A percentile compares a stretch with the other conserved stretches of the same genome.
phyloP scores from a whole-genome alignment of 352 stramenopile genomes.

The Pythium brassicae region DNA sequence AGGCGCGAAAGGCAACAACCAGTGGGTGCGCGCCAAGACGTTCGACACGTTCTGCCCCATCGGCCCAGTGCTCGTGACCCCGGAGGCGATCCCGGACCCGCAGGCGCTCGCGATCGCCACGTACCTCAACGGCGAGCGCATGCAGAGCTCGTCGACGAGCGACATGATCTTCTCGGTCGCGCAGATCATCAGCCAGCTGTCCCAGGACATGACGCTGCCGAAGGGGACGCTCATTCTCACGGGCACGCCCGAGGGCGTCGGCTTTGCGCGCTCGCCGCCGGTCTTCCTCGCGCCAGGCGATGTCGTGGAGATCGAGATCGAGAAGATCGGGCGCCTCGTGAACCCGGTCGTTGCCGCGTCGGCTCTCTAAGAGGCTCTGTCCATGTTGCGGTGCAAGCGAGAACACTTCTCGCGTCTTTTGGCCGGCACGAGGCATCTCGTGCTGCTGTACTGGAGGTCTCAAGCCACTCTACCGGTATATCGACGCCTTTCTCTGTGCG shows the following conservation, averaged over 20 bases:
- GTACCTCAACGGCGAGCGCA: constrained; percentile 73
- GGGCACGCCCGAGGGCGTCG: constrained; percentile 87
- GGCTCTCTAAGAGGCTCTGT: constrained; percentile 46
- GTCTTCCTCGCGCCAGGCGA: constrained; percentile 85
- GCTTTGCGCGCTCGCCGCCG: constrained; percentile 82
- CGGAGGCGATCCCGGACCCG: constrained; percentile 66
- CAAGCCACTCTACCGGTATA: too few species aligned
- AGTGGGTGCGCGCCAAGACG: constrained; percentile 87
- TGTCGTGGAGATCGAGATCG: constrained; percentile 89
- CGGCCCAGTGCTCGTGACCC: constrained; percentile 79
- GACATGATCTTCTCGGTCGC: constrained; percentile 92
- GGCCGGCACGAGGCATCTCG: too few species aligned
- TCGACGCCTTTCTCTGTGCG: too few species aligned
- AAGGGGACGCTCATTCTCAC: constrained; percentile 88
- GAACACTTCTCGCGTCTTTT: too few species aligned
- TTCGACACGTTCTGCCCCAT: constrained; percentile 92
- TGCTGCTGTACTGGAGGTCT: too few species aligned
- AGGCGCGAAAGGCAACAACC: constrained; percentile 75
- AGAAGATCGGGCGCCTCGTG: constrained; percentile 84
- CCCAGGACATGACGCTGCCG: constrained; percentile 85
- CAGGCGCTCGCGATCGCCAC: constrained; percentile 76
- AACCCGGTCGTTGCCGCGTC: constrained; percentile 79
- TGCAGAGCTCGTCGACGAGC: constrained; percentile 85
- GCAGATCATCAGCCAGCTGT: constrained; percentile 86
- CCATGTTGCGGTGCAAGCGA: too few species aligned